These are phyloP conservation scores for Aspergillus leporis DNA, from an alignment of 495 filamentous ascomycete species.

Conservation along the genomic window DNA sequence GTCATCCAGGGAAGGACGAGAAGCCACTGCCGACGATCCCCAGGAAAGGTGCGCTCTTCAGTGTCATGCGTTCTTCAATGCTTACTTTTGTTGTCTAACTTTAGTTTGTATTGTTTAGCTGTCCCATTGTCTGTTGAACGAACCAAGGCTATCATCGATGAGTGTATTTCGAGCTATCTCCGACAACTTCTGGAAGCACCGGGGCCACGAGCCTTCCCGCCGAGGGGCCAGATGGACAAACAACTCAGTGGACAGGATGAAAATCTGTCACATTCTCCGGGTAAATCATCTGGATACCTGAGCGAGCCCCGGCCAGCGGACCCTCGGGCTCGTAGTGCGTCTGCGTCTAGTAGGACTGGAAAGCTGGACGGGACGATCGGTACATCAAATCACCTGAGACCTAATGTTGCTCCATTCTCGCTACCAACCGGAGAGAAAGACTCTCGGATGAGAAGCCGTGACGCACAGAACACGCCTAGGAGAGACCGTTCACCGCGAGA, in stretches of 20 bases:
- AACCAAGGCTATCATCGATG: slow-evolving; percentile 52
- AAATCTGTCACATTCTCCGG: slow-evolving; percentile 9
- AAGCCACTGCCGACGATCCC: slow-evolving; percentile 17
- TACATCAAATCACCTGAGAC: slow-evolving; percentile 14
- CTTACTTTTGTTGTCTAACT: slow-evolving; percentile 9
- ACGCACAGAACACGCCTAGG: slow-evolving; percentile 27
- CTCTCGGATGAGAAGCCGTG: slow-evolving; percentile 26
- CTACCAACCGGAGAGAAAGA: slow-evolving; percentile 23
- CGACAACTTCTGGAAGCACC: slow-evolving; percentile 31
- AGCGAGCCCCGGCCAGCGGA: slow-evolving; percentile 22
- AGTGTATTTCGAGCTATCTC: slow-evolving; percentile 55
- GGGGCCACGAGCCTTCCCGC: slow-evolving; percentile 14
- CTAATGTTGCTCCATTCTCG: slow-evolving; percentile 17
- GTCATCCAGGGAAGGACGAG: slow-evolving; percentile 15
- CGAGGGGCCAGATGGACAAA: slow-evolving; percentile 19
- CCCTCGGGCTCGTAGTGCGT: slow-evolving; percentile 33
- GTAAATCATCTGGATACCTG: slow-evolving; percentile 19
- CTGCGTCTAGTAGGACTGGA: slow-evolving; percentile 28
- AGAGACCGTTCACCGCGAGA: slow-evolving; percentile 21
- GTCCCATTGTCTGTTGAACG: slow-evolving; percentile 45
- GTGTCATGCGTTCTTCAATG: background rate
- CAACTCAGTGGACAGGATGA: slow-evolving; percentile 14
- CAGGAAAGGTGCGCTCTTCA: slow-evolving; percentile 25
- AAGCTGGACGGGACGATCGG: slow-evolving; percentile 19
- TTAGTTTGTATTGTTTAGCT: slow-evolving; percentile 24